Evolutionary conservation across 768 basidiomycete genomes (phyloP).

Genomic region (Saitozyma sp.): DNA sequence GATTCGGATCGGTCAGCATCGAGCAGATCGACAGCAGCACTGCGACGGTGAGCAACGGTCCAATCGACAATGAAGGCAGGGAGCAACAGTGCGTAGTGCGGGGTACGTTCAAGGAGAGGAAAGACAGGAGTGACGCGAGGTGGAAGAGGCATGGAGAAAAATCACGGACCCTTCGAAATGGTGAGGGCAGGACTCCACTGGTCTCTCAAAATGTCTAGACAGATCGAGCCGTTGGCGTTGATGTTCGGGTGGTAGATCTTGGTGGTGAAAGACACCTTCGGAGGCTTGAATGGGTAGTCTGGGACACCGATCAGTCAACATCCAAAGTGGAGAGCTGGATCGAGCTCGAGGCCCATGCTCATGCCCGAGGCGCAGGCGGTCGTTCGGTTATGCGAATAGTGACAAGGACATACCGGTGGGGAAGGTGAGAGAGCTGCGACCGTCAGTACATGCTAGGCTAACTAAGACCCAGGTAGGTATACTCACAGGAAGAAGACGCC

Average conservation of each 20-base stretch:
- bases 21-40: constrained; percentile 97
- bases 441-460: constrained; percentile 7
- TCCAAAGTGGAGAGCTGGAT: neutral
- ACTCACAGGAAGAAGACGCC: constrained; percentile 85
- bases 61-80: too few relatives aligned
- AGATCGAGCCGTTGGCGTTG: constrained; percentile 99
- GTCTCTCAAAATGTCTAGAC: constrained; percentile 95
- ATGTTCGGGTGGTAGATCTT: constrained; percentile 99
- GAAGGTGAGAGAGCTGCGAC: constrained; percentile 48
- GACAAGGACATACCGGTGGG: constrained; percentile 47
- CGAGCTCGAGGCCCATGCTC: too few relatives aligned
- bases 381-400: neutral
- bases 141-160: neutral
- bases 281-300: constrained; percentile 99
- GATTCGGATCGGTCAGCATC: constrained; percentile 98
- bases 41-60: too few relatives aligned
- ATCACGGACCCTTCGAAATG: constrained; percentile 85
- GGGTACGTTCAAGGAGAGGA: too few relatives aligned
- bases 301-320: constrained; percentile 61
- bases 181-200: constrained; percentile 99
- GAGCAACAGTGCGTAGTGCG: constrained; percentile 2
- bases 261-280: constrained; percentile 99
- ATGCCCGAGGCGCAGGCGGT: too few relatives aligned
- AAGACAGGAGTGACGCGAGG: too few relatives aligned
- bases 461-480: neutral